Percentiles rank a stretch among this genome's conserved stretches.
phyloP scores from a whole-genome alignment of 768 basidiomycete species.

The Leccinellum albellum region DNA sequence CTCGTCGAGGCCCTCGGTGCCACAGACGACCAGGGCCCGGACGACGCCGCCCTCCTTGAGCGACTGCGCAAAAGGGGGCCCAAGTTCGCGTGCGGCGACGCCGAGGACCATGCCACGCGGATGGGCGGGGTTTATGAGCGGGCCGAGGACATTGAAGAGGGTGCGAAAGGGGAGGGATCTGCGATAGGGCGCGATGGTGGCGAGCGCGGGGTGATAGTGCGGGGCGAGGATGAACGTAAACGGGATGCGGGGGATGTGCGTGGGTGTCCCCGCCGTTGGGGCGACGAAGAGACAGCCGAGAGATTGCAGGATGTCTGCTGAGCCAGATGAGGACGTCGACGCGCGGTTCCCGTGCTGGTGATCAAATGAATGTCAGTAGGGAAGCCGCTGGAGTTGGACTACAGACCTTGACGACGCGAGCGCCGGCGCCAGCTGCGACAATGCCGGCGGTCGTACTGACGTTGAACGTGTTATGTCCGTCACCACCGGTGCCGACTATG shows the following conservation, averaged over 20 bases:
- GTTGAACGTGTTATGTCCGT: conserved; percentile 94
- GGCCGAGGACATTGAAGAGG: conserved; percentile 94
- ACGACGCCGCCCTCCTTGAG: conserved; percentile 70
- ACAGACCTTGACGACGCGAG: conserved; percentile 83
- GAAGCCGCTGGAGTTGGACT: background rate
- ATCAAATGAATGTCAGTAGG: background rate
- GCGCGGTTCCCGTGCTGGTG: conserved; percentile 83
- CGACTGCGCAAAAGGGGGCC: conserved; percentile 74
- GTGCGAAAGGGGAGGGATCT: conserved; percentile 90
- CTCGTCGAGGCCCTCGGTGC: conserved; percentile 88
- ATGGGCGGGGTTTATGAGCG: conserved; percentile 85
- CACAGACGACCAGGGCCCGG: conserved; percentile 90
- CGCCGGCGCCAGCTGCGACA: conserved; percentile 92
- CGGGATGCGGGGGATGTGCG: conserved; percentile 59
- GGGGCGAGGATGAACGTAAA: conserved; percentile 94
- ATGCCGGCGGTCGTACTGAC: conserved; percentile 93
- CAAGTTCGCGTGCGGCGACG: conserved; percentile 79
- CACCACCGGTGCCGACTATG: conserved; percentile 57
- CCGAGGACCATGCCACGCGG: conserved; percentile 91
- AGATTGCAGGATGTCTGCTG: conserved; percentile 86
- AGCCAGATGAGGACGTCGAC: conserved; percentile 91
- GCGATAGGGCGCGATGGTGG: conserved; percentile 77
- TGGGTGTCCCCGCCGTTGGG: conserved; percentile 42
- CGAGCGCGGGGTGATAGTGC: conserved; percentile 87
- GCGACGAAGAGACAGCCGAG: conserved; percentile 74